Conservation (phyloP, 1,284 basidiomycete genomes). For the Naganishia liquefaciens region DNA sequence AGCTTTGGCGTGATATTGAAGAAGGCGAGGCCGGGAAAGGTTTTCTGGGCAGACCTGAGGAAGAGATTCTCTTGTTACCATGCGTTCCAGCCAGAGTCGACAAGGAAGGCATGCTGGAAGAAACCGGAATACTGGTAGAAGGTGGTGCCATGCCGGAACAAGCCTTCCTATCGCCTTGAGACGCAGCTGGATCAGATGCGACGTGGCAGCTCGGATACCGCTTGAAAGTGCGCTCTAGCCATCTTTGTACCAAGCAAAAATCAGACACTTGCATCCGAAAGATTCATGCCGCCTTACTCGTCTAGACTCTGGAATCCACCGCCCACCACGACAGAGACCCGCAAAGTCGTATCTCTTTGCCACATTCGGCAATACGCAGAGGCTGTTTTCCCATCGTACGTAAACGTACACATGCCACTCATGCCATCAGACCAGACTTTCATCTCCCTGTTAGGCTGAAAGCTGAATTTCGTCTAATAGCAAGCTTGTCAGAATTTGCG, state of each 20-base stretch:
- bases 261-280: background rate
- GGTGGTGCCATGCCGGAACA: background rate
- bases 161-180: background rate
- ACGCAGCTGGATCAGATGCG: background rate
- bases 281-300: constrained; percentile 1
- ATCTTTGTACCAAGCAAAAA: background rate
- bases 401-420: constrained; percentile 22
- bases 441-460: constrained; percentile 9
- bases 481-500: background rate
- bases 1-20: constrained; percentile 5
- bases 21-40: background rate
- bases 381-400: constrained; percentile 16
- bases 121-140: background rate
- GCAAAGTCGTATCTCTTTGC: constrained; percentile 5
- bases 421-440: constrained; percentile 26
- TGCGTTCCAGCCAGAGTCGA: background rate
- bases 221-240: constrained; percentile 23
- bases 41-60: background rate
- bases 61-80: background rate
- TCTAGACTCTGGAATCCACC: constrained; percentile 25
- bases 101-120: constrained; percentile 11
- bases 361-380: constrained; percentile 26
- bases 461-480: constrained; percentile 10
- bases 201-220: constrained; percentile 1
- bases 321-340: constrained; percentile 17